Evolutionary conservation across 2,329 filamentous ascomycete species (phyloP), one percentile per base, ranked within the genome.

Genomic region (Cercospora beticola): DNA sequence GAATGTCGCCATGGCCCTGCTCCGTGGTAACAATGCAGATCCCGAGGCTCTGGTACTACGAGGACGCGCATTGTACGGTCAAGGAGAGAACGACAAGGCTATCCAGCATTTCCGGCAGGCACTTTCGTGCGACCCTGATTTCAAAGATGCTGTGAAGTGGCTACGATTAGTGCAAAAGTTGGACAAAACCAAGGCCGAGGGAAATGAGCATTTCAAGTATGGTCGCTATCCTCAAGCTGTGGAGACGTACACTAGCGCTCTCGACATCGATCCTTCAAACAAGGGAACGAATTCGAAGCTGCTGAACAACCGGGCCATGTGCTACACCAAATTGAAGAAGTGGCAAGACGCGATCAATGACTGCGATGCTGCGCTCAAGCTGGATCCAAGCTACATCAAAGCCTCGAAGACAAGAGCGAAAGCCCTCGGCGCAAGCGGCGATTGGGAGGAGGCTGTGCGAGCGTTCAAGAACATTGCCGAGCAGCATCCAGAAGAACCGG

Each of bases 21-120:
- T 99, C 70, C 89, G 95, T 64, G 86, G 87, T 77, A 98, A 98
- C 83, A 93, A 86, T 79, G 91, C 94, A 78, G 95, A 99, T 77
- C 94, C 95, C 1, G 95, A 99, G 82, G 95, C 94, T 1, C 84
- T 99, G 71, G 92, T 97, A 5, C 87, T 99, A 62, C 89, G 94
- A 59, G 95, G 94, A 26, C 89, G 93, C 71, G 91, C 93, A 16
- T 86, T 97, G 61, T 98, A 98, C 76, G 90, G 89, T 4, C 92
- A 95, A 78, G 95, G 95, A 31, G 95, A 99, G 74, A 97, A 97
- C 76, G 92, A 96, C 2, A 97, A 97, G 85, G 94, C 95, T 1
- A 87, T 97, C 54, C 92, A 94, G 78, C 92, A 96, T 79, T 95
- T 98, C 83, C 89, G 93, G 72, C 92, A 95, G 82, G 95, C 94